Percentiles rank a stretch among this genome's conserved stretches.
Evolutionary conservation across 768 basidiomycete genomes (phyloP).

Genomic region (Russula sp.): DNA sequence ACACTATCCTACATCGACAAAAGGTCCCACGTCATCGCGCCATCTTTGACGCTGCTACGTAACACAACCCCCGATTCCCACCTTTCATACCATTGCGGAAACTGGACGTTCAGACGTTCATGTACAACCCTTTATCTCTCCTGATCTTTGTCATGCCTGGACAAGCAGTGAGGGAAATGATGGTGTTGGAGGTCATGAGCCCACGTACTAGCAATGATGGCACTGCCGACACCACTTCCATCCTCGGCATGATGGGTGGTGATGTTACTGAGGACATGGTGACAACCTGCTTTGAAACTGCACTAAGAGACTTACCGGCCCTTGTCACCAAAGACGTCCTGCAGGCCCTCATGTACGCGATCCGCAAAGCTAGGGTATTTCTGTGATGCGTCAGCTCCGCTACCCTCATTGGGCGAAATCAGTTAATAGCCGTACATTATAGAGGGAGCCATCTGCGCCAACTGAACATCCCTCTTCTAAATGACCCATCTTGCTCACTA

Average conservation of each 20-base stretch:
- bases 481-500: conserved; percentile 92
- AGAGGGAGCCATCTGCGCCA: conserved; percentile 91
- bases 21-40: neutral
- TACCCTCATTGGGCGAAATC: neutral
- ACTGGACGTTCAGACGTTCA: conserved; percentile 38
- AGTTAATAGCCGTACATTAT: conserved; percentile 58
- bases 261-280: conserved; percentile 46
- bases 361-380: conserved; percentile 98
- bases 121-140: conserved; percentile 58
- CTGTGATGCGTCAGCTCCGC: conserved; percentile 35
- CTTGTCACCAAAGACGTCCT: conserved; percentile 95
- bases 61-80: neutral
- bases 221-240: conserved; percentile 91
- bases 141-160: conserved; percentile 87
- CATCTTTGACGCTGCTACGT: too few species aligned
- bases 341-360: conserved; percentile 84
- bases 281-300: neutral
- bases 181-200: neutral
- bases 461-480: conserved; percentile 86
- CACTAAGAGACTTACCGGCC: conserved; percentile 56
- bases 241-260: conserved; percentile 82
- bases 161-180: neutral
- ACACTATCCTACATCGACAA: neutral
- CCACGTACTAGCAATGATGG: conserved; percentile 80
- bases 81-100: neutral